These are phyloP conservation scores for Pyrenula massariospora DNA, from an alignment of 495 filamentous ascomycete species.

Conservation along the genomic window DNA sequence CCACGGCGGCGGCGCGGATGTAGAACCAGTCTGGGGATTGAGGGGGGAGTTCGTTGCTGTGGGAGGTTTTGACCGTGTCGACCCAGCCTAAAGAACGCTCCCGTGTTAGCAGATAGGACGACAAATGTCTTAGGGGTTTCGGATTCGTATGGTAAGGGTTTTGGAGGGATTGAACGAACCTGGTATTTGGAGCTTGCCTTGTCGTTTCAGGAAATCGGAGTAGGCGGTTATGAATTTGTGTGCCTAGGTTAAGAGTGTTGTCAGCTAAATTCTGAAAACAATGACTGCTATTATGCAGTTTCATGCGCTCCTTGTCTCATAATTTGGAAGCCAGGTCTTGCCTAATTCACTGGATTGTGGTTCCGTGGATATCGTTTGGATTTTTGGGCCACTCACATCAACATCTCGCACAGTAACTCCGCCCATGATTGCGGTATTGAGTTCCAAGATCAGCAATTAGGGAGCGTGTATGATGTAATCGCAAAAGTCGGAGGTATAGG, in stretches of 20 bases:
- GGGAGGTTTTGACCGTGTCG: constrained; percentile 96
- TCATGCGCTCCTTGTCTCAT: too few relatives aligned
- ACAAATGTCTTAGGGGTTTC: too few relatives aligned
- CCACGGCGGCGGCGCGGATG: constrained; percentile 88
- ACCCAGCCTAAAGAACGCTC: constrained; percentile 63
- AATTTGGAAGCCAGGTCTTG: neutral
- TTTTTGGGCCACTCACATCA: constrained; percentile 53
- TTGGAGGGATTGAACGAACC: constrained; percentile 33
- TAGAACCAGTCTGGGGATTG: constrained; percentile 99
- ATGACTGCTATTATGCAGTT: neutral
- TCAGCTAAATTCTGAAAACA: neutral
- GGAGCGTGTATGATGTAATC: neutral
- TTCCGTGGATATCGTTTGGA: constrained; percentile 8
- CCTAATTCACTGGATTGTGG: constrained; percentile 10
- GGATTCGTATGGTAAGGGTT: neutral
- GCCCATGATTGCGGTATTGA: constrained; percentile 62
- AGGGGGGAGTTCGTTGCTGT: constrained; percentile 91
- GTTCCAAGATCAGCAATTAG: constrained; percentile 7
- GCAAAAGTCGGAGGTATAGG: neutral
- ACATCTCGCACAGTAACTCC: constrained; percentile 84
- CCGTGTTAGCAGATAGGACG: neutral
- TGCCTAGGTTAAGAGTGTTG: constrained; percentile 39
- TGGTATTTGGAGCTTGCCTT: constrained; percentile 95
- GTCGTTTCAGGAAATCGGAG: constrained; percentile 94
- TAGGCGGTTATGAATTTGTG: constrained; percentile 94